Conservation (phyloP, 1,284 basidiomycete species). For the Laetiporus sulphureus region DNA sequence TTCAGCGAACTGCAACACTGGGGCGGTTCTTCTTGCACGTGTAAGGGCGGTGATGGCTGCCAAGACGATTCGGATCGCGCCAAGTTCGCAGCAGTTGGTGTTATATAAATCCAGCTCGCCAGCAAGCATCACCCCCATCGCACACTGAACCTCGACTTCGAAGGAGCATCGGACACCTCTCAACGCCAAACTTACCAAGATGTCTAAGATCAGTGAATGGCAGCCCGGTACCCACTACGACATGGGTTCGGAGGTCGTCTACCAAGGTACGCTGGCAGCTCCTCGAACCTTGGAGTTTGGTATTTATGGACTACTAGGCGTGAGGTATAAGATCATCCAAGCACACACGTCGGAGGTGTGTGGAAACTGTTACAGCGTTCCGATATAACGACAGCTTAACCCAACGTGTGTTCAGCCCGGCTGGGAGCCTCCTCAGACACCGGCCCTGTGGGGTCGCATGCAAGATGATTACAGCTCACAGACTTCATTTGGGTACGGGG, state of each 20-base stretch:
- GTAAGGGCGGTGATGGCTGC: not conserved
- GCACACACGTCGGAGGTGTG: constrained; percentile 60
- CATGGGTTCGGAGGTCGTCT: constrained; percentile 48
- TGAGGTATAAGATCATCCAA: constrained; percentile 63
- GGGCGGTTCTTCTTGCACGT: not conserved
- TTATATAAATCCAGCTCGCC: not conserved
- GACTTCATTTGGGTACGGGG: constrained; percentile 10
- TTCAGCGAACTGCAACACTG: not conserved
- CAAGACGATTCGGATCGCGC: not conserved
- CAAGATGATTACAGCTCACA: constrained; percentile 28
- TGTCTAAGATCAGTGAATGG: constrained; percentile 34
- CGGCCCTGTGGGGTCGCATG: constrained; percentile 61
- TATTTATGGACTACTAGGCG: constrained; percentile 30
- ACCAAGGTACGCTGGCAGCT: constrained; percentile 36
- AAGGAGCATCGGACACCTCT: too few species aligned
- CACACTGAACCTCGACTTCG: not conserved
- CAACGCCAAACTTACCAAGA: not conserved
- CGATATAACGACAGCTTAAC: not conserved
- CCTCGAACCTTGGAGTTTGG: not conserved
- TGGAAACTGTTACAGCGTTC: not conserved
- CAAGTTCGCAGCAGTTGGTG: not conserved
- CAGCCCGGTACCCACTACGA: constrained; percentile 59
- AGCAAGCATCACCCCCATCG: not conserved
- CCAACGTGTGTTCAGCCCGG: constrained; percentile 35
- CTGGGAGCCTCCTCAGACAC: constrained; percentile 55